Conservation (phyloP, 2,329 filamentous ascomycete genomes). For the Sclerotinia borealis region DNA sequence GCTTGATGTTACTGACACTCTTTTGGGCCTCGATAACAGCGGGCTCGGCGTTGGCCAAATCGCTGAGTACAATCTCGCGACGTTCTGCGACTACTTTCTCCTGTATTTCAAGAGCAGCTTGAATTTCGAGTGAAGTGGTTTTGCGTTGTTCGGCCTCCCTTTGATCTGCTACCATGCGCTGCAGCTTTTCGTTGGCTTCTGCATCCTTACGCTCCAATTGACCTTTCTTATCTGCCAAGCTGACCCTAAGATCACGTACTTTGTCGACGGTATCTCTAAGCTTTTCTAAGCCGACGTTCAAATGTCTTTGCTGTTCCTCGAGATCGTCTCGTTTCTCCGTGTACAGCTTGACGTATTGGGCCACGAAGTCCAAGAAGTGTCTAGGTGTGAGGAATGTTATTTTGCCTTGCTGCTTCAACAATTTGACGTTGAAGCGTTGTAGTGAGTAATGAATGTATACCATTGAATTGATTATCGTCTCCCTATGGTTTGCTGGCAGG, state of each 20-base stretch:
- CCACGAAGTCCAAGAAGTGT: conserved; percentile 96
- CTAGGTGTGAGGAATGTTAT: conserved; percentile 90
- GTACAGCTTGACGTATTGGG: conserved; percentile 94
- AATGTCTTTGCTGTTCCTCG: conserved; percentile 95
- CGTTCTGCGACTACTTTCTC: conserved; percentile 80
- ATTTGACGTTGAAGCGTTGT: conserved; percentile 78
- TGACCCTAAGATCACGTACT: conserved; percentile 84
- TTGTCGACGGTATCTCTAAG: conserved; percentile 95
- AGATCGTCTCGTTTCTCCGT: conserved; percentile 98
- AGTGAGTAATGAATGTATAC: conserved; percentile 97
- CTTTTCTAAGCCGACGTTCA: conserved; percentile 98
- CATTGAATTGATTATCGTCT: conserved; percentile 95
- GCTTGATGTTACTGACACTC: conserved; percentile 97
- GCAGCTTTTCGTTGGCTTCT: conserved; percentile 94
- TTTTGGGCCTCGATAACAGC: conserved; percentile 89
- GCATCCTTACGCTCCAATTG: conserved; percentile 90
- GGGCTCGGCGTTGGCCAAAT: conserved; percentile 86
- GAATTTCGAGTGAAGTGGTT: conserved; percentile 80
- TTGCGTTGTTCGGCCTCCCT: conserved; percentile 90
- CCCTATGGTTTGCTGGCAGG: conserved; percentile 82
- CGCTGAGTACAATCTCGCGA: conserved; percentile 75
- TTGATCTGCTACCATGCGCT: conserved; percentile 95
- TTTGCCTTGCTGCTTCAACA: conserved; percentile 87
- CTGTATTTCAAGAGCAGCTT: conserved; percentile 79
- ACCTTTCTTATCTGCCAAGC: conserved; percentile 87